A percentile compares a stretch with the other conserved stretches of the same genome.
Conservation (phyloP, 352 stramenopile genomes). For the Pythium plurisporium region DNA sequence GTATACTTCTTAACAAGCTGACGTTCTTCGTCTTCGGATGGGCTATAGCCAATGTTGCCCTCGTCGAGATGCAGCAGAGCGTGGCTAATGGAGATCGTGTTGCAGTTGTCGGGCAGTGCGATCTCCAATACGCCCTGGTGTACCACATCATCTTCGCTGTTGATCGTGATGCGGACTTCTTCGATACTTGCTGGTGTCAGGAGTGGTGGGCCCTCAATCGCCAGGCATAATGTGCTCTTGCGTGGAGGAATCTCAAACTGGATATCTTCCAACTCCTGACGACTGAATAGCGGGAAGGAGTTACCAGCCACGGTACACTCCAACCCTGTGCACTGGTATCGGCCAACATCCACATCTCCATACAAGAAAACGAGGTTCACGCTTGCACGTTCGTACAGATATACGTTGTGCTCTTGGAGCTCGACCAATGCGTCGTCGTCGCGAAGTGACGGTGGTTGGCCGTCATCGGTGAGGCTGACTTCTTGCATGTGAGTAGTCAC, state of each 20-base stretch:
- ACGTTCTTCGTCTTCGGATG: not conserved
- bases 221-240: constrained; percentile 50
- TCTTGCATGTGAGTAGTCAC: too few relatives aligned
- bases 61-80: constrained; percentile 15
- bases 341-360: constrained; percentile 35
- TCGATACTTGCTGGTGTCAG: constrained; percentile 42
- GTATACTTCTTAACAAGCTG: constrained; percentile 8
- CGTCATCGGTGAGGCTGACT: not conserved
- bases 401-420: constrained; percentile 51
- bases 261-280: constrained; percentile 24
- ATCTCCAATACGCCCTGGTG: constrained; percentile 47
- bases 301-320: constrained; percentile 56
- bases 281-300: constrained; percentile 42
- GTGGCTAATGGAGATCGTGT: not conserved
- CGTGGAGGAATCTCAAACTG: constrained; percentile 46
- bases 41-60: not conserved
- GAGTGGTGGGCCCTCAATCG: constrained; percentile 42
- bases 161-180: constrained; percentile 37
- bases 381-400: constrained; percentile 51
- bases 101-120: constrained; percentile 24
- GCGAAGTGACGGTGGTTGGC: too few relatives aligned
- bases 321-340: constrained; percentile 48
- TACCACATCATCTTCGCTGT: constrained; percentile 42
- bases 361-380: constrained; percentile 50
- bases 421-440: constrained; percentile 26